Percentiles rank a stretch among this genome's conserved stretches.
These are phyloP conservation scores for Fusarium protoensiforme DNA, from an alignment of 2,329 filamentous ascomycete genomes.

Conservation along the genomic window DNA sequence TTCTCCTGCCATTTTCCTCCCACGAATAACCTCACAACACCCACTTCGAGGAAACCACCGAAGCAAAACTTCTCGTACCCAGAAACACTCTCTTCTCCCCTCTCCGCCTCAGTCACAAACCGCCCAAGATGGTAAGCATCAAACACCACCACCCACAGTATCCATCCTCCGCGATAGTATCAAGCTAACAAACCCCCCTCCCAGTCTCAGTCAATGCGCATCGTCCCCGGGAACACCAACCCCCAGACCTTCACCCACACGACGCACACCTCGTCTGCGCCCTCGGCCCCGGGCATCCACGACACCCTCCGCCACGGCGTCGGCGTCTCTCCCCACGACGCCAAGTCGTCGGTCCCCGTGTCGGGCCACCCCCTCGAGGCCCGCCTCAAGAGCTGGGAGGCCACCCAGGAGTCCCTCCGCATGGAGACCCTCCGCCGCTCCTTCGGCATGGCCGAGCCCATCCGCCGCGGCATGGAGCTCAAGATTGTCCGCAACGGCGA, in stretches of 20 bases:
- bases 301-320: constrained; percentile 91
- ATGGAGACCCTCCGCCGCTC: constrained; percentile 89
- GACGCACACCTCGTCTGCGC: constrained; percentile 74
- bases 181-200: constrained; percentile 37
- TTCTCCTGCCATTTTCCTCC: neutral
- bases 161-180: constrained; percentile 7
- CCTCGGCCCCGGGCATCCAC: constrained; percentile 92
- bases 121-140: constrained; percentile 61
- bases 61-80: neutral
- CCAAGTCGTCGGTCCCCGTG: constrained; percentile 60
- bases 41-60: neutral
- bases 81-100: constrained; percentile 1
- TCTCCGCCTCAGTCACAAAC: constrained; percentile 17
- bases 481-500: constrained; percentile 84
- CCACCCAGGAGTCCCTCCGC: constrained; percentile 87
- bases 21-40: neutral
- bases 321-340: constrained; percentile 67
- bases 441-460: constrained; percentile 92
- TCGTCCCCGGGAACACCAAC: constrained; percentile 79
- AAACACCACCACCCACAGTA: constrained; percentile 9
- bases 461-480: constrained; percentile 94
- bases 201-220: constrained; percentile 79
- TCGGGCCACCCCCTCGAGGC: constrained; percentile 88
- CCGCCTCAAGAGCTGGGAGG: constrained; percentile 89
- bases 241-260: constrained; percentile 73